These are phyloP conservation scores for Rhodofomes roseus DNA, from an alignment of 1,284 basidiomycete species.

Conservation along the genomic window DNA sequence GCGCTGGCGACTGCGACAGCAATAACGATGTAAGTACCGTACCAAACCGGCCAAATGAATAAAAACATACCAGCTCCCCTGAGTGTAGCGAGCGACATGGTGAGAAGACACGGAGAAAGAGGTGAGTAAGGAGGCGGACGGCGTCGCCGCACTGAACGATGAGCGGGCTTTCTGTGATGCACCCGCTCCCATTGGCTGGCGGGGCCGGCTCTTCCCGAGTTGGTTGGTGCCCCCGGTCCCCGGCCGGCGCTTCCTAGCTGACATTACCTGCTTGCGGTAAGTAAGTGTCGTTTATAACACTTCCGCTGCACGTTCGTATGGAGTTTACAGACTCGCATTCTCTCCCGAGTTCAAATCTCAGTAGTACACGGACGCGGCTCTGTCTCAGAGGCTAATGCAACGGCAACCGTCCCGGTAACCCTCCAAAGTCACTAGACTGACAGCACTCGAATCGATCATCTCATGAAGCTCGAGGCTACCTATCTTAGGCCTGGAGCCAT, in stretches of 20 bases:
- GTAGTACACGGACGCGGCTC: too few species aligned
- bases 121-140: conserved; percentile 5
- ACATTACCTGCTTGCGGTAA: too few species aligned
- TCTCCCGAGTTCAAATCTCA: too few species aligned
- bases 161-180: conserved; percentile 20
- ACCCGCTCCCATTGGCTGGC: conserved; percentile 18
- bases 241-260: background rate
- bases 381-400: too few species aligned
- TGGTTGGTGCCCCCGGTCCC: conserved; percentile 1
- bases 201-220: conserved; percentile 5
- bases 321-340: too few species aligned
- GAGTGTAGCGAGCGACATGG: conserved; percentile 50
- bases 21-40: background rate
- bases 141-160: conserved; percentile 22
- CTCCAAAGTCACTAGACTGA: too few species aligned
- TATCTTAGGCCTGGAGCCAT: too few species aligned
- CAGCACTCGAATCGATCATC: too few species aligned
- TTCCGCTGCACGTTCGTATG: too few species aligned
- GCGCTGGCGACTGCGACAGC: conserved; percentile 35
- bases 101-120: conserved; percentile 18
- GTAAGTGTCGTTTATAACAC: too few species aligned
- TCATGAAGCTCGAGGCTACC: too few species aligned
- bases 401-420: too few species aligned
- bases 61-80: conserved; percentile 41
- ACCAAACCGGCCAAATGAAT: background rate